These are phyloP conservation scores for Canavalia ensiformis DNA, from an alignment of 306 rosid species.

Conservation along the genomic window DNA sequence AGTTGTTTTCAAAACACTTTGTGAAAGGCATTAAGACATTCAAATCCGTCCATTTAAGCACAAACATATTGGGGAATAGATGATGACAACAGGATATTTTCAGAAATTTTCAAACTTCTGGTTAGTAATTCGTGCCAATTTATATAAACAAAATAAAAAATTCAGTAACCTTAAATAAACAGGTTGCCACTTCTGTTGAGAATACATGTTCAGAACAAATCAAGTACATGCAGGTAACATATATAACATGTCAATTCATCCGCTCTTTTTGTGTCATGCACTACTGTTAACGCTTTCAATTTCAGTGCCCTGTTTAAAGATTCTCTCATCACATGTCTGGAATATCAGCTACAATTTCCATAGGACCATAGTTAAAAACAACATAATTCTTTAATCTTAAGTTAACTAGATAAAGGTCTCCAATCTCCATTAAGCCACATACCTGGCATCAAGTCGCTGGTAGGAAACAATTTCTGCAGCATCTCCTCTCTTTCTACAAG, in stretches of 20 bases:
- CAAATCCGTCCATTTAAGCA: slow-evolving; percentile 19
- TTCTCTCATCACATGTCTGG: background rate
- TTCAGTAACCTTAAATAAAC: slow-evolving; percentile 2
- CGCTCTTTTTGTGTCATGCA: background rate
- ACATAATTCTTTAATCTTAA: background rate
- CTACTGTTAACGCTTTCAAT: slow-evolving; percentile 24
- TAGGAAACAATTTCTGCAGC: slow-evolving; percentile 78
- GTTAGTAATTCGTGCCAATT: slow-evolving; percentile 2
- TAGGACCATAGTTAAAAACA: background rate
- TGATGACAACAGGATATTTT: background rate
- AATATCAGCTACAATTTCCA: background rate
- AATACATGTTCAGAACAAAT: background rate
- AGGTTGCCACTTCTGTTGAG: background rate
- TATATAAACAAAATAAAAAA: slow-evolving; percentile 13
- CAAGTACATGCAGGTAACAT: background rate
- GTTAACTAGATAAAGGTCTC: background rate
- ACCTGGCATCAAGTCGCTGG: slow-evolving; percentile 92
- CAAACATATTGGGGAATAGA: background rate
- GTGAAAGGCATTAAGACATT: background rate
- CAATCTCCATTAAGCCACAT: slow-evolving; percentile 24
- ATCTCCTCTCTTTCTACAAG: slow-evolving; percentile 80
- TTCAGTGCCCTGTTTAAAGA: background rate
- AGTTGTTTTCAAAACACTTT: background rate
- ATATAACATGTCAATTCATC: background rate
- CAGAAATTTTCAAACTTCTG: background rate